phyloP scores from a whole-genome alignment of 2,329 filamentous ascomycete genomes.

The Diaporthe ampelina region DNA sequence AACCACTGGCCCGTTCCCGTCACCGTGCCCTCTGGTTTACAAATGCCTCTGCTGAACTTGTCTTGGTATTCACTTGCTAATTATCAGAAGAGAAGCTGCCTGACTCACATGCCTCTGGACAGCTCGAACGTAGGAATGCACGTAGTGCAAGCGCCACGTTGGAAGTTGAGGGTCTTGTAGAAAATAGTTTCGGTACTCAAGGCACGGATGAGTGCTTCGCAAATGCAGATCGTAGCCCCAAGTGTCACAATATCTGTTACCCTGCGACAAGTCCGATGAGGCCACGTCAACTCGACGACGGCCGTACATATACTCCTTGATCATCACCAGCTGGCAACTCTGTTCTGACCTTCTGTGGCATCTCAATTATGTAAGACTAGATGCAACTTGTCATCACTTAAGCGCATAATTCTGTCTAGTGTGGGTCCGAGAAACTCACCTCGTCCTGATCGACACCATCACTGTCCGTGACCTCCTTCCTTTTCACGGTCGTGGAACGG shows the following conservation, averaged over 20 bases:
- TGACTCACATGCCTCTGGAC: too few species aligned
- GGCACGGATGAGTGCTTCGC: not conserved
- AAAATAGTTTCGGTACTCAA: not conserved
- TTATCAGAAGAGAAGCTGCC: not conserved
- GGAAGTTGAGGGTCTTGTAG: not conserved
- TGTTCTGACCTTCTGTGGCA: not conserved
- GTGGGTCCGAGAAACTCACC: not conserved
- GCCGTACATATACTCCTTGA: not conserved
- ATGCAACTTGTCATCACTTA: not conserved
- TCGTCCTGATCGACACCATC: not conserved
- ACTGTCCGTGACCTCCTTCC: not conserved
- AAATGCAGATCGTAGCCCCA: not conserved
- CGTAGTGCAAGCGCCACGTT: not conserved
- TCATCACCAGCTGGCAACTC: not conserved
- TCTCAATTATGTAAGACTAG: not conserved
- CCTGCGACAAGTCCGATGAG: not conserved
- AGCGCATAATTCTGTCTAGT: not conserved
- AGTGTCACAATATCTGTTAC: not conserved
- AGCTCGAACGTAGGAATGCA: too few species aligned
- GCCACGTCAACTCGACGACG: not conserved
- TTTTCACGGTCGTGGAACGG: not conserved
- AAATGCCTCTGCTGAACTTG: not conserved
- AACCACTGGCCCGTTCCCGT: not conserved
- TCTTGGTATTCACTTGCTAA: not conserved
- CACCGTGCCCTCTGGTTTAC: not conserved